Evolutionary conservation across 2,329 filamentous ascomycete genomes (phyloP).

Genomic region (Onygenales sp.): DNA sequence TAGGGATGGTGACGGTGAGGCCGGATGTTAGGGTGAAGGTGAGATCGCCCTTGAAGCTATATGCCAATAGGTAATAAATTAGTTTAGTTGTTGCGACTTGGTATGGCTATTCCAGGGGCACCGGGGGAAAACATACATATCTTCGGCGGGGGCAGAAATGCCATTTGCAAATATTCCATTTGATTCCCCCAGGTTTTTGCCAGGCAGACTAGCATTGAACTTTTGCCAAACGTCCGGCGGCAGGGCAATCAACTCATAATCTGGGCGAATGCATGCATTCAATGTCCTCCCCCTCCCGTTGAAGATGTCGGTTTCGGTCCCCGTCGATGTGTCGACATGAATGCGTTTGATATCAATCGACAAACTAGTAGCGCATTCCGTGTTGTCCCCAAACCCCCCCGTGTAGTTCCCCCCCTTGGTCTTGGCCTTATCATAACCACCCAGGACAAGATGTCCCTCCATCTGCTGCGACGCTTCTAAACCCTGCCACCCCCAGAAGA

Average conservation of each 20-base stretch:
- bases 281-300: background rate
- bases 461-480: slow-evolving; percentile 3
- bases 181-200: background rate
- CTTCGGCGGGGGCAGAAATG: background rate
- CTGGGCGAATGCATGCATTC: background rate
- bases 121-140: background rate
- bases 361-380: slow-evolving; percentile 5
- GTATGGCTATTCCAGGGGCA: background rate
- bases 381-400: background rate
- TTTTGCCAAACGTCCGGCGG: background rate
- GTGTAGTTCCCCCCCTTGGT: slow-evolving; percentile 4
- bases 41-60: slow-evolving; percentile 7
- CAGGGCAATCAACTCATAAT: background rate
- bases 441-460: slow-evolving; percentile 8
- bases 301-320: background rate
- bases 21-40: slow-evolving; percentile 11
- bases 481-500: slow-evolving; percentile 9
- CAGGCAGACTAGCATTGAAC: slow-evolving; percentile 1
- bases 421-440: slow-evolving; percentile 10
- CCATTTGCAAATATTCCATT: background rate
- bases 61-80: background rate
- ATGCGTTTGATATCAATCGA: slow-evolving; percentile 6
- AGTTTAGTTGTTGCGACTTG: background rate
- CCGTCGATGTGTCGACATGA: background rate
- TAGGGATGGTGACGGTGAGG: slow-evolving; percentile 18